Evolutionary conservation across 768 basidiomycete genomes (phyloP), one percentile per base, ranked within the genome.

Genomic region (Dentipellis sp.): DNA sequence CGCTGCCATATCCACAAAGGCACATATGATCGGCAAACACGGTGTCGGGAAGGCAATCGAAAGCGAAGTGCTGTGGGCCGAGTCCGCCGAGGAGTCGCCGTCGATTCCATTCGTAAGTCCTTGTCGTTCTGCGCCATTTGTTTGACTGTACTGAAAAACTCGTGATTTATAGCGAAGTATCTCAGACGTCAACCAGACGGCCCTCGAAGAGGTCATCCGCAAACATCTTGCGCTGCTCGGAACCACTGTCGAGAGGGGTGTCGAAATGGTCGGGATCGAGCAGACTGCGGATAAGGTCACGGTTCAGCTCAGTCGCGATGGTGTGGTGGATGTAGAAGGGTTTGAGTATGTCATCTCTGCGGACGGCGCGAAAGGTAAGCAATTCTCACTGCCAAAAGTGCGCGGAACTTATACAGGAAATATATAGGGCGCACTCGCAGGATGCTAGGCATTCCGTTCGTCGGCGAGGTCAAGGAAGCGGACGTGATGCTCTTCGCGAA

Each of bases 381-480:
- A 12, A 12, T 2, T 29, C 3, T 29, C 3, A 29, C 29, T 6
- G 29, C 29, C 29, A 6, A 29, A 3, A 3, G n/a, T n/a, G n/a
- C n/a, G n/a, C n/a, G n/a, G n/a, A n/a, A n/a, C n/a, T n/a, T n/a
- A n/a, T n/a, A n/a, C 16, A 42, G 17, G 12, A 42, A 16, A 16
- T 6, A 29, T 6, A 29, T 6, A 74, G 69, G 75, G 10, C 39
- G 67, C 3, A 69, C 69, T 6, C 66, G 78, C n/a, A 76, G 74
- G 56, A 60, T 64, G 38, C 67, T 76, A 3, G 76, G 74, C 0
- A 58, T 79, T 7, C 62, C 65, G 0, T 79, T 80, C 57, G 56
- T 72, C 0, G 77, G 78, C 0, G 69, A 77, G 56, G 74, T 71
- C 0, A 61, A 56, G 8, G 59, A 69, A 3, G 62, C 62, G 3